Base-by-base conservation (phyloP, 1,284 basidiomycete species). In the Sporisorium exsertum region DNA sequence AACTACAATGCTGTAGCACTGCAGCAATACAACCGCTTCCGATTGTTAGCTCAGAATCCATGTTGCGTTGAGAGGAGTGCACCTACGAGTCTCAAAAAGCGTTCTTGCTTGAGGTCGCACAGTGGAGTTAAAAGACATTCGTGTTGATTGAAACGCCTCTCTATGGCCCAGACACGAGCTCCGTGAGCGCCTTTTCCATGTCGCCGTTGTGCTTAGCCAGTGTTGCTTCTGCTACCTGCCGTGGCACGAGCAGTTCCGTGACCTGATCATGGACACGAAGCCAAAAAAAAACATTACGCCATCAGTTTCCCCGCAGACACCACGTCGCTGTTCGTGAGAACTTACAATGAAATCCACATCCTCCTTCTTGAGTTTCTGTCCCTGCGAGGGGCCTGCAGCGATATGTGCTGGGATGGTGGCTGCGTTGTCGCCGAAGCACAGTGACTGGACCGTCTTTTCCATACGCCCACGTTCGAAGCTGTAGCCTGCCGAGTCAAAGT, bases 401-500 rank as follows among this genome's bases (percentile, higher is more conserved):
- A 74, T 77, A 18, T 58, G 49, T 5, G 73, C 50, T 3, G 72
- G 72, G 0, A 76, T 54, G 3, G 66, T 60, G 9, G 73, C 77
- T 2, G 80, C 74, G 5, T 67, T 77, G 12, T 79, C 72, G 16
- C 76, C 67, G 46, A 83, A 77, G 65, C 80, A 82, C n/a, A 83
- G 72, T 2, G 71, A 58, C 42, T 80, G 76, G 2, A 83, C 64
- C 12, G 64, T 76, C 59, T 71, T 76, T 50, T 83, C 81, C 80
- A 83, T 81, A 27, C 80, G 71, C 8, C 80, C 78, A 12, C 81
- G 72, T 62, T 82, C 81, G 51, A 83, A 83, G 50, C 75, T 75
- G 64, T 67, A 80, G n/a, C 81, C 79, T 32, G 67, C 67, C 52
- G 78, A 76, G 63, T 82, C 81, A 35, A 74, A 75, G 64, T 83